phyloP scores from a whole-genome alignment of 225 moss, liverwort and hornwort genomes.

The Rhytidiadelphus loreus region DNA sequence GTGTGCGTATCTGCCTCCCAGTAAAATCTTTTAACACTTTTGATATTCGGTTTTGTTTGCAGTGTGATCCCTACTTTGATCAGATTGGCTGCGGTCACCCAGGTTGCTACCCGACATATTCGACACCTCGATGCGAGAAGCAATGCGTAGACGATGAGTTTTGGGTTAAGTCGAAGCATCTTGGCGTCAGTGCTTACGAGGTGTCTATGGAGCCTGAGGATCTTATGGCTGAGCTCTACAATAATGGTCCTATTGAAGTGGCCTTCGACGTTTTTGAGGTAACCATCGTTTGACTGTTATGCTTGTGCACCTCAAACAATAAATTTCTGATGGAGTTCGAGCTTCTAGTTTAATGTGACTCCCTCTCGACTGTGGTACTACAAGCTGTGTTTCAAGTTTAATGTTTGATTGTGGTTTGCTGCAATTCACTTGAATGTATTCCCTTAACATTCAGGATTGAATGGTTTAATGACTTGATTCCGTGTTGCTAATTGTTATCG shows the following conservation, averaged over 20 bases:
- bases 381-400: not conserved
- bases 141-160: constrained; percentile 75
- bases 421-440: not conserved
- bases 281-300: not conserved
- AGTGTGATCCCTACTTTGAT: constrained; percentile 93
- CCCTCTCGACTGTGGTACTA: not conserved
- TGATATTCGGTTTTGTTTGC: not conserved
- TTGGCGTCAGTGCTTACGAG: constrained; percentile 58
- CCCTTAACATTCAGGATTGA: not conserved
- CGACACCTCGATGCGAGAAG: constrained; percentile 64
- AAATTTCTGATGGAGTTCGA: not conserved
- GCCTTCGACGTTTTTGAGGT: constrained; percentile 77
- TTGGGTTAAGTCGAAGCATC: constrained; percentile 82
- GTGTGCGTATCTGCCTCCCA: not conserved
- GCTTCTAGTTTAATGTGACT: not conserved
- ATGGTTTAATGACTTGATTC: not conserved
- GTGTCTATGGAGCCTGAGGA: constrained; percentile 49
- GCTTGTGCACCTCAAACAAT: not conserved
- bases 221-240: constrained; percentile 76
- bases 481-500: not conserved
- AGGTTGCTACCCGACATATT: constrained; percentile 59
- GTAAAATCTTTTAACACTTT: not conserved
- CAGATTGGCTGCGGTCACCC: constrained; percentile 77
- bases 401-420: not conserved
- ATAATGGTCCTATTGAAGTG: constrained; percentile 81